These are phyloP conservation scores for Solanum etuberosum DNA, from an alignment of 257 asterid species.

Conservation along the genomic window DNA sequence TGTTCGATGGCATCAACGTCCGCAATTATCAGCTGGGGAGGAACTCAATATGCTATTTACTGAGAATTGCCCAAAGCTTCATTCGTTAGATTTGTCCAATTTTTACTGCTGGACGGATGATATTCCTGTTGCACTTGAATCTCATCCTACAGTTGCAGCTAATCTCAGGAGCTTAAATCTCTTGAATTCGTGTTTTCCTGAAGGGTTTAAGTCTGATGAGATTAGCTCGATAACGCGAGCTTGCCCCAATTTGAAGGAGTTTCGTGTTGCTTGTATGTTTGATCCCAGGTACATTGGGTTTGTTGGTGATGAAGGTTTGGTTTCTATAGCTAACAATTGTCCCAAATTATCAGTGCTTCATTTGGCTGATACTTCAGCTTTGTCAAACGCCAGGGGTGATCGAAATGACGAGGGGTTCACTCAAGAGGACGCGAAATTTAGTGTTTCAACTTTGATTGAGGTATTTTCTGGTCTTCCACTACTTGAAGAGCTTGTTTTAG, in stretches of 20 bases:
- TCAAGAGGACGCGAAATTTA: slow-evolving; percentile 49
- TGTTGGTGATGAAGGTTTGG: slow-evolving; percentile 61
- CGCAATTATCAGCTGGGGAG: slow-evolving; percentile 54
- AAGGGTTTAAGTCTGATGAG: slow-evolving; percentile 73
- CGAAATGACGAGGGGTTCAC: slow-evolving; percentile 40
- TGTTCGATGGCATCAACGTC: slow-evolving; percentile 91
- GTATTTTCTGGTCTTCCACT: slow-evolving; percentile 61
- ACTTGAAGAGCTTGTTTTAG: slow-evolving; percentile 63
- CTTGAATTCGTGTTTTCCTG: slow-evolving; percentile 62
- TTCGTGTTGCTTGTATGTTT: slow-evolving; percentile 60
- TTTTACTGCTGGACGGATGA: slow-evolving; percentile 96
- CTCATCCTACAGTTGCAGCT: slow-evolving; percentile 27
- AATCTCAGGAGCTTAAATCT: slow-evolving; percentile 42
- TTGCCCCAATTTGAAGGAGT: slow-evolving; percentile 53
- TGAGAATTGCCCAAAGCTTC: slow-evolving; percentile 12
- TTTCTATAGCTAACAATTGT: slow-evolving; percentile 49
- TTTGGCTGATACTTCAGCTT: slow-evolving; percentile 60
- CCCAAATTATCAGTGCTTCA: slow-evolving; percentile 54
- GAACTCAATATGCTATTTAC: slow-evolving; percentile 42
- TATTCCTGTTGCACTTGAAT: slow-evolving; percentile 43
- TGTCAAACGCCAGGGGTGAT: slow-evolving; percentile 40
- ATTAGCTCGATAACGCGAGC: slow-evolving; percentile 39
- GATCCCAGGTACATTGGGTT: slow-evolving; percentile 75
- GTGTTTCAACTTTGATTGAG: slow-evolving; percentile 59
- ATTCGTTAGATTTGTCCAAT: slow-evolving; percentile 43